phyloP scores from a whole-genome alignment of 2,329 filamentous ascomycete species.

The Aureobasidium vineae region DNA sequence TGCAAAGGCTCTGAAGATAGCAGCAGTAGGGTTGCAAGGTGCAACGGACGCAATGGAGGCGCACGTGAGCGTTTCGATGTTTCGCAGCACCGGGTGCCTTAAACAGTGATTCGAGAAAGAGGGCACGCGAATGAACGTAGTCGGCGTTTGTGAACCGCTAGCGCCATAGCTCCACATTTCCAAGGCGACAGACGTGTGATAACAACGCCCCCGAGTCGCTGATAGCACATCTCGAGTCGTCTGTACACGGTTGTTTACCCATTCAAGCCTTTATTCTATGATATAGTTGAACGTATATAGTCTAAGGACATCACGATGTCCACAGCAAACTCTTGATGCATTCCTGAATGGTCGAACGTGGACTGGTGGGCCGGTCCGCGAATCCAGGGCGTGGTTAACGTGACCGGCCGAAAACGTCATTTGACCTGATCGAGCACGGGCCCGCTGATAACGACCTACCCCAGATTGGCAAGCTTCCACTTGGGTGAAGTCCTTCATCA shows the following conservation, averaged over 20 bases:
- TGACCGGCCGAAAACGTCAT: neutral
- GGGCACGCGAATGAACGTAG: conserved; percentile 8
- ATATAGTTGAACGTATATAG: neutral
- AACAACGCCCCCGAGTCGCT: conserved; percentile 1
- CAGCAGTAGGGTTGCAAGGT: conserved; percentile 16
- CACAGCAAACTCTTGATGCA: neutral
- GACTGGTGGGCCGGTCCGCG: neutral
- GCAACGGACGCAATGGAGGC: conserved; percentile 12
- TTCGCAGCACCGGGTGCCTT: conserved; percentile 19
- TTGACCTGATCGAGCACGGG: neutral
- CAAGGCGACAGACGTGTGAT: neutral
- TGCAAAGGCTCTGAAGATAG: conserved; percentile 11
- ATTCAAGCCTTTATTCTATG: too few relatives aligned
- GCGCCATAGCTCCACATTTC: conserved; percentile 18
- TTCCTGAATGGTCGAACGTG: neutral
- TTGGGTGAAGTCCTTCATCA: conserved; percentile 14
- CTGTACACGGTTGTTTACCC: neutral
- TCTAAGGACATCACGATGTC: too few relatives aligned
- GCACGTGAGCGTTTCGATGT: conserved; percentile 25
- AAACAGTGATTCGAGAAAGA: conserved; percentile 13
- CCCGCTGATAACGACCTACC: conserved; percentile 13
- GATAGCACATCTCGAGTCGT: neutral
- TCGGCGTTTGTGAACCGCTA: conserved; percentile 15
- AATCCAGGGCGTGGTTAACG: neutral
- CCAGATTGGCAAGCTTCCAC: conserved; percentile 19